These are phyloP conservation scores for Panaeolus cyanescens DNA, from an alignment of 768 basidiomycete species.

Conservation along the genomic window DNA sequence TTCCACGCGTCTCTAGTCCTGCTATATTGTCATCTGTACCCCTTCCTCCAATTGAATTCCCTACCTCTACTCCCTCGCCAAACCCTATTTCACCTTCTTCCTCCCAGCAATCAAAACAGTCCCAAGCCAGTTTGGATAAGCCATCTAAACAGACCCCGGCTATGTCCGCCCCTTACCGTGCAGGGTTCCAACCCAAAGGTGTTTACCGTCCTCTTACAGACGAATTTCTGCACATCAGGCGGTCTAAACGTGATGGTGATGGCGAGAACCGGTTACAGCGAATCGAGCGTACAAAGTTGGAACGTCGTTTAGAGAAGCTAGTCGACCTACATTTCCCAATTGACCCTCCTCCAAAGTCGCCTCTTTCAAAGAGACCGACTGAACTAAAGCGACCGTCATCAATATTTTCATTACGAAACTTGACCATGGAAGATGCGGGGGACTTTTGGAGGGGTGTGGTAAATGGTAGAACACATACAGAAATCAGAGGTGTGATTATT, in stretches of 20 bases:
- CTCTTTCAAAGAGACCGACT: constrained; percentile 2
- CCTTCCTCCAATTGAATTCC: neutral
- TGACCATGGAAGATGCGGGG: constrained; percentile 54
- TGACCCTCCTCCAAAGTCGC: constrained; percentile 16
- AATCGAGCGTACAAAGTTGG: constrained; percentile 82
- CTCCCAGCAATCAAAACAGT: neutral
- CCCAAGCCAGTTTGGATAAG: neutral
- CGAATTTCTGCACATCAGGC: constrained; percentile 63
- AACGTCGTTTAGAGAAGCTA: constrained; percentile 87
- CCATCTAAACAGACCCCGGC: constrained; percentile 4
- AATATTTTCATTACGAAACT: constrained; percentile 71
- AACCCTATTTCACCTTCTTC: neutral
- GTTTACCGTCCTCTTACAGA: constrained; percentile 80
- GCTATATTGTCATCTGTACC: neutral
- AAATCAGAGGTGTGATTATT: constrained; percentile 60
- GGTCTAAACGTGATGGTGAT: constrained; percentile 38
- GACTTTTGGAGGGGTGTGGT: constrained; percentile 71
- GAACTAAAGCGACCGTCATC: constrained; percentile 58
- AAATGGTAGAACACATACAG: constrained; percentile 47
- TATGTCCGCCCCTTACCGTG: constrained; percentile 69
- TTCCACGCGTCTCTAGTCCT: neutral
- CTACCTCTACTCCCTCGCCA: neutral
- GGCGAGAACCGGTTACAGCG: constrained; percentile 44
- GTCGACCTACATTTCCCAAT: constrained; percentile 68
- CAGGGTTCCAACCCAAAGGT: constrained; percentile 93